A percentile compares a stretch with the other conserved stretches of the same genome.
Evolutionary conservation across 345 rosid species (phyloP).

Genomic region (Lumnitzera littorea): DNA sequence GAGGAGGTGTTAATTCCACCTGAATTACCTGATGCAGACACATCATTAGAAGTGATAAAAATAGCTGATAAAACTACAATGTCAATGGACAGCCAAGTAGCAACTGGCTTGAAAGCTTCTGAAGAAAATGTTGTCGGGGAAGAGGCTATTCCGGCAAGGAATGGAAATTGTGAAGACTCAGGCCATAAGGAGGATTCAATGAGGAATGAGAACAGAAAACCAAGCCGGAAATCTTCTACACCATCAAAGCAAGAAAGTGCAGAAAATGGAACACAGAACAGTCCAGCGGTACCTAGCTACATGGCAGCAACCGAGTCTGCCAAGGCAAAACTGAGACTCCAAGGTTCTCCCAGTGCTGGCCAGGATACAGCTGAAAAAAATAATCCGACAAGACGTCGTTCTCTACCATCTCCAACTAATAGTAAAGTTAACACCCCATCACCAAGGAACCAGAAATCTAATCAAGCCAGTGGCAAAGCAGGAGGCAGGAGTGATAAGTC

Average conservation of each 20-base stretch:
- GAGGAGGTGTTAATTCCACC: slow-evolving; percentile 9
- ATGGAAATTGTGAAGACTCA: slow-evolving; percentile 33
- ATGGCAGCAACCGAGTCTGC: slow-evolving; percentile 93
- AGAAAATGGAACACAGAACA: slow-evolving; percentile 59
- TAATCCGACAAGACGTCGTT: slow-evolving; percentile 52
- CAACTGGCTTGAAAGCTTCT: slow-evolving; percentile 28
- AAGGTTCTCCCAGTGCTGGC: slow-evolving; percentile 61
- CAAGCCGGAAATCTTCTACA: slow-evolving; percentile 38
- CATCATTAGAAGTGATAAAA: slow-evolving; percentile 29
- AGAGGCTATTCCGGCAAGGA: slow-evolving; percentile 35
- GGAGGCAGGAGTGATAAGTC: slow-evolving; percentile 52
- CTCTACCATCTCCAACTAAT: slow-evolving; percentile 63
- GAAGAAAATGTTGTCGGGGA: slow-evolving; percentile 25
- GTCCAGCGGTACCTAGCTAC: slow-evolving; percentile 72
- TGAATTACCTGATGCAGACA: slow-evolving; percentile 15
- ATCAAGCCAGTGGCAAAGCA: slow-evolving; percentile 45
- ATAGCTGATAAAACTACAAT: slow-evolving; percentile 27
- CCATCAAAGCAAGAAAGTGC: slow-evolving; percentile 45
- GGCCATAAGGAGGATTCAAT: slow-evolving; percentile 35
- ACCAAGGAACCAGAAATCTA: slow-evolving; percentile 60
- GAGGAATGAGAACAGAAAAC: slow-evolving; percentile 42
- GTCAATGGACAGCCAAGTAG: slow-evolving; percentile 21
- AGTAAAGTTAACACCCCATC: slow-evolving; percentile 63
- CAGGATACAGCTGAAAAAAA: slow-evolving; percentile 57
- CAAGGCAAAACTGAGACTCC: slow-evolving; percentile 79